Evolutionary conservation across 192 early-diverging fungal species (phyloP), one percentile per base, ranked within the genome.

Genomic region (Coemansia sp.): DNA sequence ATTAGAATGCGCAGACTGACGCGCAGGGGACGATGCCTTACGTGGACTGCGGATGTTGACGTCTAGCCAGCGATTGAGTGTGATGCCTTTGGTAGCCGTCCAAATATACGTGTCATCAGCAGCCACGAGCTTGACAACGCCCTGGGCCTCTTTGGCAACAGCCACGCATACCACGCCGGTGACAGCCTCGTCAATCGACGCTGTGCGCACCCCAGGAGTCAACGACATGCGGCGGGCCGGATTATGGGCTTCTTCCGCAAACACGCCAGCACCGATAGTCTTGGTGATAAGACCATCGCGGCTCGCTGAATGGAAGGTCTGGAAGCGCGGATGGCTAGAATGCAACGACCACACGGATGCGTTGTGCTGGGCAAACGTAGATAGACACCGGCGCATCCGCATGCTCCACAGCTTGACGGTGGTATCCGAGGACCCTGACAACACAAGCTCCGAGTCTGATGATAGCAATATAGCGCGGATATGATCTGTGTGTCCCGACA

Each of bases 381-480:
- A 84, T 33, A 97, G 66, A 50, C 94, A 95, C 11, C 92, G 83
- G 53, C 91, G 84, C 23, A 89, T 84, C 27, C 81, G 83, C 32
- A 95, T 78, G 27, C 90, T 91, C 96, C 94, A 99, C n/a, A 97
- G 78, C 67, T 99, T 99, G 45, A 97, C 90, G 0, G 96, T 93
- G 2, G 90, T 81, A 68, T 99, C 96, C 2, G 89, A 91, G 0
- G 96, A 99, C 10, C 88, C 92, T 0, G 91, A 93, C 15, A 98
- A 72, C 6, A 95, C 81, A 38, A 84, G 80, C 72, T 89, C 80
- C 26, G 93, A 94, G 67, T 94, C 93, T 24, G 91, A 83, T 26
- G 86, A 89, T 19, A 99, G 71, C 26, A 97, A 64, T 17, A 97
- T 58, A 18, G 88, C 83, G 34, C 96, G 87, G 20, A 99, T 89